Percentiles rank a stretch among this genome's conserved stretches.
These are phyloP conservation scores for sorghum (Sorghum bicolor) DNA, from an alignment of 176 grass and related monocot genomes.

Conservation along the genomic window Sorghum_bicolor_NCBIv3 NC_012873.2:9878001-9878500, in stretches of 20 bases:
- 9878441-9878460: too few relatives aligned
- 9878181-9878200: background rate
- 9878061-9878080: conserved; percentile 15
- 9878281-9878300: too few relatives aligned
- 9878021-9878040: conserved; percentile 12
- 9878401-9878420: too few relatives aligned
- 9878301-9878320: too few relatives aligned
- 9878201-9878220: conserved; percentile 11
- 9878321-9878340: too few relatives aligned
- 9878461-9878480: too few relatives aligned
- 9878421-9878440: too few relatives aligned
- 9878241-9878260: conserved; percentile 45
- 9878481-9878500: background rate
- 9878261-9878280: background rate
- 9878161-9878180: too few relatives aligned
- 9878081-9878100: background rate
- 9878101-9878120: conserved; percentile 1
- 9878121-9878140: conserved; percentile 26
- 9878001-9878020: conserved; percentile 3
- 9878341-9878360: too few relatives aligned
- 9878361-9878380: too few relatives aligned
- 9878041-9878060: conserved; percentile 25
- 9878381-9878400: too few relatives aligned
- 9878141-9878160: background rate
- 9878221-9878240: background rate